Evolutionary conservation across 2,329 filamentous ascomycete species (phyloP), one percentile per base, ranked within the genome.

Genomic region (Paraphoma sp.): DNA sequence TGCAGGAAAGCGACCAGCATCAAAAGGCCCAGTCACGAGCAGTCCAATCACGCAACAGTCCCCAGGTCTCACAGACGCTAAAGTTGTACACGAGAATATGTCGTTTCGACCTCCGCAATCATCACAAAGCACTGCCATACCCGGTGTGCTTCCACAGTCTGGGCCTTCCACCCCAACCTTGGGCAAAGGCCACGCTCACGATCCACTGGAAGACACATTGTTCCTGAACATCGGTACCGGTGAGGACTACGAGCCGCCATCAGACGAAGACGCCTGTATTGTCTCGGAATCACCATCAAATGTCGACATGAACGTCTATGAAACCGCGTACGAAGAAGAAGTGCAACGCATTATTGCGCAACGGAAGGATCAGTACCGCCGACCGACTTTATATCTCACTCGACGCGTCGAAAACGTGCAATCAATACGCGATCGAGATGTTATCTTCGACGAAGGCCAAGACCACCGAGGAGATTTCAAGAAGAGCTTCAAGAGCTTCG

Each of bases 221-320:
- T 90, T 89, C 72, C 84, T 97, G 8, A 88, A 89, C 54, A 93
- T 97, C 62, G 92, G 92, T 14, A 86, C 87, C 0, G 88, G 88
- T 33, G 68, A 69, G 44, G 81, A 83, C 2, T 80, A 80, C 16
- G 66, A 73, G n/a, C 64, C 74, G 6, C 54, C 62, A 7, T 54
- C 60, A 1, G 67, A 36, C 3, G 33, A 72, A 40, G 71, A 76
- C 18, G 45, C 73, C 69, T 69, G 83, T 18, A 74, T 89, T 4
- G 88, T 97, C 41, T 91, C 91, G 30, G 93, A 97, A 76, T 96
- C 91, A 1, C 94, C 94, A 2, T 89, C 89, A 0, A 89, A 89
- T 1, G 90, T 91, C 6, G 92, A 96, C 57, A 92, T 92, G 66
- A 88, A 95, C 70, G 89, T 98, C 55, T 97, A 97, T 74, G 92